A percentile compares a stretch with the other conserved stretches of the same genome.
phyloP scores from a whole-genome alignment of 1,284 basidiomycete species.

The Naganishia sp. region DNA sequence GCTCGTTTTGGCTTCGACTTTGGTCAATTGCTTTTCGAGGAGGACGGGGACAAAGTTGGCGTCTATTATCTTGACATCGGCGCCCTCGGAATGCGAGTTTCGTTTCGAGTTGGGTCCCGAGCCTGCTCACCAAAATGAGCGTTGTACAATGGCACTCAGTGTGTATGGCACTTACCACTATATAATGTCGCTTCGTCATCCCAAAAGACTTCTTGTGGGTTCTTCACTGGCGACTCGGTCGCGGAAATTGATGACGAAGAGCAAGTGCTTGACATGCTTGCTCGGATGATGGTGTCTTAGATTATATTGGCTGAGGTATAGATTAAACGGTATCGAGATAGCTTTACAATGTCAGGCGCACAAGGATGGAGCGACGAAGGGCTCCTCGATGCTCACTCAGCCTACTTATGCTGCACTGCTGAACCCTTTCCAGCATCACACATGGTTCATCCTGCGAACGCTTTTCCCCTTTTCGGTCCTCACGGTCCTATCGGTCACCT shows the following conservation, averaged over 20 bases:
- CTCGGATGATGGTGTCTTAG: neutral
- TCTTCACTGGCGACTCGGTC: constrained; percentile 2
- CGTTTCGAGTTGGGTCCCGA: constrained; percentile 11
- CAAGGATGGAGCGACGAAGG: neutral
- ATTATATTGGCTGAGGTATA: neutral
- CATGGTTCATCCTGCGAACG: no score
- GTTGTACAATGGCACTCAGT: neutral
- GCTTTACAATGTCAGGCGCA: neutral
- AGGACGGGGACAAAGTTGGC: constrained; percentile 8
- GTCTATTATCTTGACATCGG: constrained; percentile 3
- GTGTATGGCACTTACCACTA: neutral
- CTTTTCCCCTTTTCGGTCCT: no score
- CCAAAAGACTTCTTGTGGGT: constrained; percentile 1
- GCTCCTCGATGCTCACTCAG: neutral
- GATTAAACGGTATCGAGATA: neutral
- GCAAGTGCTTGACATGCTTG: neutral
- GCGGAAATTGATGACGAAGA: constrained; percentile 10
- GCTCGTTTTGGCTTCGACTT: constrained; percentile 6
- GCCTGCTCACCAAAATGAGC: neutral
- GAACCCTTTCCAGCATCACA: no score
- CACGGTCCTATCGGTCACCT: no score
- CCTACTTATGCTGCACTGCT: neutral
- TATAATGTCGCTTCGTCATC: constrained; percentile 18
- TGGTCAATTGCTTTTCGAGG: constrained; percentile 21
- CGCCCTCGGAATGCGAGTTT: constrained; percentile 21